phyloP scores from a whole-genome alignment of 2,329 filamentous ascomycete genomes.

The Scytalidium sp. region DNA sequence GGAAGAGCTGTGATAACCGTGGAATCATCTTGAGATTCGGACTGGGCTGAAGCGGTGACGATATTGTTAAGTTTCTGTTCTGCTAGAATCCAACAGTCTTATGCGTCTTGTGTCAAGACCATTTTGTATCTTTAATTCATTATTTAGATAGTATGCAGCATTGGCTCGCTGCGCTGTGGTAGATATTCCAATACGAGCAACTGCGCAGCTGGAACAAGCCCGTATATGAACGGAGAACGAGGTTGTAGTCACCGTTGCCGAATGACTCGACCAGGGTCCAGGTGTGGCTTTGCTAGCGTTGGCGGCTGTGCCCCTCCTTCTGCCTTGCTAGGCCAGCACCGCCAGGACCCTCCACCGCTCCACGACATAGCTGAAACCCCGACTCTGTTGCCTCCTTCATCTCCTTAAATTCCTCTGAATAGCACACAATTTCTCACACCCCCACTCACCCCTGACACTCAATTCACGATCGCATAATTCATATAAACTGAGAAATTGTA shows the following conservation, averaged over 20 bases:
- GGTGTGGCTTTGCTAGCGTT: not conserved
- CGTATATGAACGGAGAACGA: not conserved
- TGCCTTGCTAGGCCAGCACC: not conserved
- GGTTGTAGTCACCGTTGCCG: not conserved
- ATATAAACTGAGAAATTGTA: no score
- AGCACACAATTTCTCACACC: not conserved
- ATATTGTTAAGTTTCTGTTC: not conserved
- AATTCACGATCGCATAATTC: not conserved
- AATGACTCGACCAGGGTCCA: not conserved
- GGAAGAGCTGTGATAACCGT: constrained; percentile 34
- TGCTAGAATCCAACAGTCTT: not conserved
- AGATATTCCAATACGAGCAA: no score
- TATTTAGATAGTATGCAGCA: not conserved
- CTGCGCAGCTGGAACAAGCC: no score
- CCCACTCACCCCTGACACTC: not conserved
- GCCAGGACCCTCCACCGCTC: not conserved
- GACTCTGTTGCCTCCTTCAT: not conserved
- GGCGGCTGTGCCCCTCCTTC: not conserved
- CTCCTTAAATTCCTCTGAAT: not conserved
- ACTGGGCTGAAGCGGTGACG: not conserved
- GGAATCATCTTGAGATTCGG: constrained; percentile 45
- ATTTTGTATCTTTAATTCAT: not conserved
- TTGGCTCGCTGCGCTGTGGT: not conserved
- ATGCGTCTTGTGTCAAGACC: not conserved
- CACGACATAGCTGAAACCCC: not conserved